These are phyloP conservation scores for Prillingera fragicola DNA, from an alignment of 1,284 basidiomycete genomes.

Conservation along the genomic window DNA sequence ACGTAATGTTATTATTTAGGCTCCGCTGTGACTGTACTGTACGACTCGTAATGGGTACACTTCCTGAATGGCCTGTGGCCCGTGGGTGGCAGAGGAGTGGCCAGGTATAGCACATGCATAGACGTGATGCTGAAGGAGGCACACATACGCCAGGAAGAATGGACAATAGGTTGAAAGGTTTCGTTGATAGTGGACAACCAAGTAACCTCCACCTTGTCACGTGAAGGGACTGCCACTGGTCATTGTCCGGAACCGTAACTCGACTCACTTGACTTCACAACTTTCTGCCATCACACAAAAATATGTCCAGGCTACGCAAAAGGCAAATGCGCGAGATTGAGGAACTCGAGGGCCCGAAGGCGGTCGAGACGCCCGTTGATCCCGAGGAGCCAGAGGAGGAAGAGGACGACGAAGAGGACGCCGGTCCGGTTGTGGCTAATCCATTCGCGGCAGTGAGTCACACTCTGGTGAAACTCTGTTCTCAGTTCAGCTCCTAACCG, in stretches of 20 bases:
- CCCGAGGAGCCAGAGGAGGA: conserved; percentile 18
- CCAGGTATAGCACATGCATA: conserved; percentile 3
- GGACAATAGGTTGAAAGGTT: too few species aligned
- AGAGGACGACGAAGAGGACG: conserved; percentile 23
- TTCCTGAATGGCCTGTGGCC: too few species aligned
- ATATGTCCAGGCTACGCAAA: conserved; percentile 59
- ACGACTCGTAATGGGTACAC: too few species aligned
- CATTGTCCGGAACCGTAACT: too few species aligned
- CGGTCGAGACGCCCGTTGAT: conserved; percentile 19
- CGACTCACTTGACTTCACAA: too few species aligned
- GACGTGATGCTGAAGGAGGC: conserved; percentile 1
- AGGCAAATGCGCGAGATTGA: conserved; percentile 77
- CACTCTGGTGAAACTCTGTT: background rate
- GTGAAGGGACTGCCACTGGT: too few species aligned
- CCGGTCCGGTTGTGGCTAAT: conserved; percentile 25
- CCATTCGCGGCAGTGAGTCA: conserved; percentile 58
- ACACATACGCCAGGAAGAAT: too few species aligned
- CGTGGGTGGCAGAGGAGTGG: too few species aligned
- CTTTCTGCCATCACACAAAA: background rate
- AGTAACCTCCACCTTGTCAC: too few species aligned
- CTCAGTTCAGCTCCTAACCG: background rate
- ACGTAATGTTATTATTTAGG: too few species aligned
- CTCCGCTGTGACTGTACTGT: too few species aligned
- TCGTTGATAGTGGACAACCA: too few species aligned
- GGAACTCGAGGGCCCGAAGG: conserved; percentile 52